Percentiles rank a stretch among this genome's conserved stretches.
These are phyloP conservation scores for Solanum corneliomulleri DNA, from an alignment of 257 asterid species.

Conservation along the genomic window DNA sequence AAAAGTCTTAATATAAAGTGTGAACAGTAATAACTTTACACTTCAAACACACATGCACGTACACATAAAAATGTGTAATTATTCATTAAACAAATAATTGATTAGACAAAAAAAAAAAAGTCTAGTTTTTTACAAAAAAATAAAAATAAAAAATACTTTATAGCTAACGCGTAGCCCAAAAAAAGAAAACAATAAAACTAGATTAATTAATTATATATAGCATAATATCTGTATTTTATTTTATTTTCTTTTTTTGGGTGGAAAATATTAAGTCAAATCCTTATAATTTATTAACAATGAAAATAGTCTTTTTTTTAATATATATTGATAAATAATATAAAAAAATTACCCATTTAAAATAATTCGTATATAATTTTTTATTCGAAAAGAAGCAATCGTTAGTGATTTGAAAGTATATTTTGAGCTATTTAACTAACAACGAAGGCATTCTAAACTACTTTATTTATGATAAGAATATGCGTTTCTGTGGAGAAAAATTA, in stretches of 20 bases:
- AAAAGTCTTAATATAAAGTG: background rate
- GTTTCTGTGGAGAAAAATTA: background rate
- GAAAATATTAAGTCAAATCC: background rate
- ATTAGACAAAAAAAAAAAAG: background rate
- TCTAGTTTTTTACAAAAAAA: background rate
- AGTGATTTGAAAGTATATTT: no score
- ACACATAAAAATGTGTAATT: background rate
- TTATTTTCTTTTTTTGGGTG: rapidly evolving
- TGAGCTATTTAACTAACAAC: background rate
- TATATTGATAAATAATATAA: no score
- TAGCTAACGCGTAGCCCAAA: conserved; percentile 1
- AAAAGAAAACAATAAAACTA: background rate
- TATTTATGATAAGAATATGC: background rate
- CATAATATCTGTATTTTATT: background rate
- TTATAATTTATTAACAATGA: background rate
- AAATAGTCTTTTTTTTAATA: background rate
- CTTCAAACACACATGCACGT: background rate
- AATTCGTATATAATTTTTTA: no score
- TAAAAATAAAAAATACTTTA: background rate
- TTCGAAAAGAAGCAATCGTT: background rate
- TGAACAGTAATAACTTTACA: background rate
- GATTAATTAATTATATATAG: background rate
- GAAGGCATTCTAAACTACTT: no score
- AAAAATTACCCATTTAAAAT: background rate
- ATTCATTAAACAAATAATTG: background rate